These are phyloP conservation scores for Ananas comosus DNA, from an alignment of 176 grass and related monocot genomes.

Conservation along the genomic window DNA sequence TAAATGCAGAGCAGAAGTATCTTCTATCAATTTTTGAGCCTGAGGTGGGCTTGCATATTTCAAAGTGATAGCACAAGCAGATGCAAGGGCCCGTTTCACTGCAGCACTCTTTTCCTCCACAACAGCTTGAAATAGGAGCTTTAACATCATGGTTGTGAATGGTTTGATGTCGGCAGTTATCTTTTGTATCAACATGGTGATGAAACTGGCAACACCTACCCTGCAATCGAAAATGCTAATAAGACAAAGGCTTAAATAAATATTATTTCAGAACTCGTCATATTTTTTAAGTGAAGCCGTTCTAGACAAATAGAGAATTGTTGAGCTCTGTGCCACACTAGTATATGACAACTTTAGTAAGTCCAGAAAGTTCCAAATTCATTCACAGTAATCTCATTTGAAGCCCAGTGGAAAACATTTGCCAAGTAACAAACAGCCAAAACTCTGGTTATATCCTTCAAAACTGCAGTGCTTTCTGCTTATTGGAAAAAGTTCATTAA, in stretches of 20 bases:
- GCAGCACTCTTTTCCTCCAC: conserved; percentile 72
- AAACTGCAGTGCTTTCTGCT: no score
- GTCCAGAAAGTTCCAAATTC: no score
- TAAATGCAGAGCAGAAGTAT: conserved; percentile 65
- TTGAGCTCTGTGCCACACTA: no score
- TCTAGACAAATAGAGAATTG: no score
- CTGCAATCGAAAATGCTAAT: conserved; percentile 40
- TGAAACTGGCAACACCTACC: conserved; percentile 90
- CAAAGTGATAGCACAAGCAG: conserved; percentile 70
- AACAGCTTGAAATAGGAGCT: conserved; percentile 61
- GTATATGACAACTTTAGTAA: no score
- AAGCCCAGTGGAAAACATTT: no score
- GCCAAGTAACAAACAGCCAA: no score
- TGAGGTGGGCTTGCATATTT: conserved; percentile 72
- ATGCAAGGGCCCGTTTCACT: conserved; percentile 72
- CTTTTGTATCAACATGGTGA: conserved; percentile 82
- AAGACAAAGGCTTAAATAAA: neutral
- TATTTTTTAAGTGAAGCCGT: no score
- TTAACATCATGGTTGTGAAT: conserved; percentile 52
- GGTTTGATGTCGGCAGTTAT: conserved; percentile 65
- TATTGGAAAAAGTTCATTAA: no score
- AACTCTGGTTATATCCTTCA: no score
- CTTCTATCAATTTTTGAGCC: conserved; percentile 80
- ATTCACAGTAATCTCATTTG: no score
- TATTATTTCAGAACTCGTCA: neutral